Percentiles rank a stretch among this genome's conserved stretches.
These are phyloP conservation scores for Darksidea phi DNA, from an alignment of 495 filamentous ascomycete genomes.

Conservation along the genomic window DNA sequence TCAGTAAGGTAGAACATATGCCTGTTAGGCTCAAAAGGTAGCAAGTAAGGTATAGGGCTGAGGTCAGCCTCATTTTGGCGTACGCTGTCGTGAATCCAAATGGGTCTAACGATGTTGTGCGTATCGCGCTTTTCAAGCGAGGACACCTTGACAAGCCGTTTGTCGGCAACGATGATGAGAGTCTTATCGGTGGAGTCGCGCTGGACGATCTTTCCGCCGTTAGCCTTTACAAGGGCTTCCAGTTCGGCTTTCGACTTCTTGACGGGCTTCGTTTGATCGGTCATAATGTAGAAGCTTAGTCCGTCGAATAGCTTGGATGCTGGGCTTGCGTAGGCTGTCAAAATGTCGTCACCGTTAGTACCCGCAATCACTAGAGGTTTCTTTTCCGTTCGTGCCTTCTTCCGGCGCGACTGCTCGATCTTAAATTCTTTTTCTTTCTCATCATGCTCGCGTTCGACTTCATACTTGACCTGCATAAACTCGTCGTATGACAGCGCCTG, in stretches of 20 bases:
- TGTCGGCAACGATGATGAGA: slow-evolving; percentile 76
- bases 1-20: slow-evolving; percentile 59
- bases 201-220: slow-evolving; percentile 84
- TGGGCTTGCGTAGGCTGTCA: slow-evolving; percentile 55
- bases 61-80: slow-evolving; percentile 63
- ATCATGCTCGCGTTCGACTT: slow-evolving; percentile 70
- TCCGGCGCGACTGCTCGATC: slow-evolving; percentile 70
- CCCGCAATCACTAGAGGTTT: slow-evolving; percentile 65
- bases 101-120: slow-evolving; percentile 69
- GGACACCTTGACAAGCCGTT: slow-evolving; percentile 76
- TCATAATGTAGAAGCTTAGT: slow-evolving; percentile 75
- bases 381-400: slow-evolving; percentile 55
- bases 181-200: slow-evolving; percentile 58
- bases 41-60: slow-evolving; percentile 54
- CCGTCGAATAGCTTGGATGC: slow-evolving; percentile 67
- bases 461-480: slow-evolving; percentile 68
- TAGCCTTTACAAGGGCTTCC: slow-evolving; percentile 81
- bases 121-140: slow-evolving; percentile 70
- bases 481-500: slow-evolving; percentile 73
- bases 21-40: slow-evolving; percentile 68
- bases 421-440: slow-evolving; percentile 75
- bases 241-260: slow-evolving; percentile 77
- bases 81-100: slow-evolving; percentile 84
- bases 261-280: slow-evolving; percentile 54
- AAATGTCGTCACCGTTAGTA: slow-evolving; percentile 51